Percentiles rank a stretch among this genome's conserved stretches.
Evolutionary conservation across 176 grass and related monocot species (phyloP).

Genomic region (Eleusine coracana): DNA sequence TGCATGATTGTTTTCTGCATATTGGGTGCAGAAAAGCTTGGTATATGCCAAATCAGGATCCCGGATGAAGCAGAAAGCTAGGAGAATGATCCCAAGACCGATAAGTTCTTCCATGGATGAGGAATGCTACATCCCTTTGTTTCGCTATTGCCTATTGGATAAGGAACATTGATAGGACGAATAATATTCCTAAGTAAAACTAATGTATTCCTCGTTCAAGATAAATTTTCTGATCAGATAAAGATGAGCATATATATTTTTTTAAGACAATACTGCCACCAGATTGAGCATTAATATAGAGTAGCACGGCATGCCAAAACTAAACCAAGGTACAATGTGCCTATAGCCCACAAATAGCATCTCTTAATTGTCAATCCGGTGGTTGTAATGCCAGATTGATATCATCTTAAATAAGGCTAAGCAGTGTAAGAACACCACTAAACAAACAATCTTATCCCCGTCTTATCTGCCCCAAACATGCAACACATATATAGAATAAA

Average conservation of each 20-base stretch:
- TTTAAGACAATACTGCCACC: not conserved
- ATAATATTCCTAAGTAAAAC: slow-evolving; percentile 5
- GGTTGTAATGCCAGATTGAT: slow-evolving; percentile 15
- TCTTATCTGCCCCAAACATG: slow-evolving; percentile 55
- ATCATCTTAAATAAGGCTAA: slow-evolving; percentile 29
- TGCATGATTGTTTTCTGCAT: slow-evolving; percentile 22
- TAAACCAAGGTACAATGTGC: not conserved
- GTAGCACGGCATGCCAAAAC: slow-evolving; percentile 1
- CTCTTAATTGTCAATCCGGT: slow-evolving; percentile 33
- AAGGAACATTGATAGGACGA: slow-evolving; percentile 13
- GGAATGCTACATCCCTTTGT: not conserved
- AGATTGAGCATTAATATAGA: not conserved
- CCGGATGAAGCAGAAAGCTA: slow-evolving; percentile 33
- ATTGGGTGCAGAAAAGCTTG: slow-evolving; percentile 29
- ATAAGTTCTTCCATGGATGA: slow-evolving; percentile 13
- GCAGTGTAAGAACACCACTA: slow-evolving; percentile 37
- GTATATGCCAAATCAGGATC: slow-evolving; percentile 25
- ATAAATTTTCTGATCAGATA: slow-evolving; percentile 25
- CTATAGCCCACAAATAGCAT: not conserved
- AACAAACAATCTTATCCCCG: slow-evolving; percentile 56
- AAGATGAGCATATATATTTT: slow-evolving; percentile 3
- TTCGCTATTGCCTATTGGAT: not conserved
- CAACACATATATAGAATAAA: slow-evolving; percentile 10
- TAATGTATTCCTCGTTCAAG: slow-evolving; percentile 1
- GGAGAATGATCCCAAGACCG: not conserved